Percentiles rank a stretch among this genome's conserved stretches.
Conservation (phyloP, 2,329 filamentous ascomycete species). For the Ascosphaera aggregata region DNA sequence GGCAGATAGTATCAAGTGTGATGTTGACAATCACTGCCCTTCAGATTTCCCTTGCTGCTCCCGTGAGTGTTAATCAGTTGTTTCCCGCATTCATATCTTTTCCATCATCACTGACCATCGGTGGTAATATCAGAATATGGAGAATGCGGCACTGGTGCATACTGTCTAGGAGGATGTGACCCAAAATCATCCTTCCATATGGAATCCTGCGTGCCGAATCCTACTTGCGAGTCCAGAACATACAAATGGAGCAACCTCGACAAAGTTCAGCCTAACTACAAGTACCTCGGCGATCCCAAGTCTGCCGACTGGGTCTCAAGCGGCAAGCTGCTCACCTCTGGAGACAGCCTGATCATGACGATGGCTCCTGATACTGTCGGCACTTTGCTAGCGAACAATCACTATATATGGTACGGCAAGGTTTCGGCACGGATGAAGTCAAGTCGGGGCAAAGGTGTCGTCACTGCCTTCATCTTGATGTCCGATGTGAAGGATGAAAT, state of each 20-base stretch:
- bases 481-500: slow-evolving; percentile 96
- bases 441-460: slow-evolving; percentile 62
- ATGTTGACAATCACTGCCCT: slow-evolving; percentile 38
- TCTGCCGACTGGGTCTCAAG: slow-evolving; percentile 74
- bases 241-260: slow-evolving; percentile 54
- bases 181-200: slow-evolving; percentile 61
- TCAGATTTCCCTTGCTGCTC: slow-evolving; percentile 54
- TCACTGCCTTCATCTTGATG: slow-evolving; percentile 92
- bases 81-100: background rate
- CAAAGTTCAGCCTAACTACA: slow-evolving; percentile 43
- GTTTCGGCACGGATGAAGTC: slow-evolving; percentile 71
- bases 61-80: slow-evolving; percentile 31
- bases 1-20: background rate
- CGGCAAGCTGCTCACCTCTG: slow-evolving; percentile 39
- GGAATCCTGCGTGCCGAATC: slow-evolving; percentile 64
- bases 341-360: slow-evolving; percentile 56
- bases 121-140: slow-evolving; percentile 93
- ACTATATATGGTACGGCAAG: slow-evolving; percentile 96
- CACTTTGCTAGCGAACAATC: slow-evolving; percentile 61
- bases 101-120: background rate
- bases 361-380: slow-evolving; percentile 73
- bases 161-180: slow-evolving; percentile 90
- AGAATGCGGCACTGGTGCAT: slow-evolving; percentile 79
- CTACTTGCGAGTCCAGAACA: slow-evolving; percentile 51
- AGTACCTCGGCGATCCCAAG: slow-evolving; percentile 67